Evolutionary conservation across 2,329 filamentous ascomycete species (phyloP).

Genomic region (Trichophyton verrucosum): DNA sequence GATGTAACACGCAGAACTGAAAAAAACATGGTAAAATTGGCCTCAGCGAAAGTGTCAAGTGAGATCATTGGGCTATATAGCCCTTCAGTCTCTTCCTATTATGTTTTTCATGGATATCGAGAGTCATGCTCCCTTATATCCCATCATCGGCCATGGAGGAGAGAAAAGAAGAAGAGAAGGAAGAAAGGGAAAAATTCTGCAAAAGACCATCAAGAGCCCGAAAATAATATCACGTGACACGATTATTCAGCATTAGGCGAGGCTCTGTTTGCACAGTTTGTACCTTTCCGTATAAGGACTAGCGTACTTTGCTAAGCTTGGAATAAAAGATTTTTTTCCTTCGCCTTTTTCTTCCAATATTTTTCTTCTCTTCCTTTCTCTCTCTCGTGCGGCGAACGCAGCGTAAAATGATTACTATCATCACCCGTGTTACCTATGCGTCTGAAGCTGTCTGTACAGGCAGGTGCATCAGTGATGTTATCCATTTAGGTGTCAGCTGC

Average conservation of each 20-base stretch:
- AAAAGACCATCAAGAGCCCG: not conserved
- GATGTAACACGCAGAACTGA: not conserved
- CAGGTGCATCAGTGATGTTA: slow-evolving; percentile 30
- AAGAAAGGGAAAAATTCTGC: not conserved
- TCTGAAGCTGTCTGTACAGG: slow-evolving; percentile 30
- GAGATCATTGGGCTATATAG: slow-evolving; percentile 11
- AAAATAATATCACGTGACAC: too few relatives aligned
- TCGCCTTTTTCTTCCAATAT: slow-evolving; percentile 10
- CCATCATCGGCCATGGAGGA: slow-evolving; percentile 12
- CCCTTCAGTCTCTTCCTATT: slow-evolving; percentile 14
- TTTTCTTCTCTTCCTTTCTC: slow-evolving; percentile 40
- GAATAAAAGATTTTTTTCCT: slow-evolving; percentile 2
- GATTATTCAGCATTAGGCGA: not conserved
- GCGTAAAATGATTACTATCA: slow-evolving; percentile 40
- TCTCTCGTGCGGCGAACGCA: slow-evolving; percentile 70
- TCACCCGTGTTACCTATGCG: slow-evolving; percentile 70
- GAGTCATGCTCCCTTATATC: slow-evolving; percentile 5
- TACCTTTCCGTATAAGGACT: not conserved
- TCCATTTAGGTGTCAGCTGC: slow-evolving; percentile 62
- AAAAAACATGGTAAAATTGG: not conserved
- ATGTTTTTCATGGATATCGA: slow-evolving; percentile 9
- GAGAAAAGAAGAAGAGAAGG: slow-evolving; percentile 4
- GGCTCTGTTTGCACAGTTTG: not conserved
- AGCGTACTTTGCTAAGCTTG: not conserved
- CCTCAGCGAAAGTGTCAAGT: slow-evolving; percentile 12